A percentile compares a stretch with the other conserved stretches of the same genome.
Conservation (phyloP, 2,329 filamentous ascomycete genomes). For the Aspergillus neotritici region DNA sequence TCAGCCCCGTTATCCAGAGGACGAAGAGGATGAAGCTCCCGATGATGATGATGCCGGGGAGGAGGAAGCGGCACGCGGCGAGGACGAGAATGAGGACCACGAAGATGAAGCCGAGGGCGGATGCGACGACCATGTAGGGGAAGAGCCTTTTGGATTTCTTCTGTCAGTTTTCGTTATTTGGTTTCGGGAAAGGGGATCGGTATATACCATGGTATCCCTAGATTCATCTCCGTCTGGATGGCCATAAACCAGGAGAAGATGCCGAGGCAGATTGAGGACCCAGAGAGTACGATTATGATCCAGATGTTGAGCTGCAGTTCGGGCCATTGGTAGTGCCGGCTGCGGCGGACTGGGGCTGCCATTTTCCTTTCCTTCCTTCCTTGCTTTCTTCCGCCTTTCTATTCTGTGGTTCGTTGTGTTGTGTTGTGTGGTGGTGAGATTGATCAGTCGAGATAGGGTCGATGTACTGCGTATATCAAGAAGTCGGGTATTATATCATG, state of each 20-base stretch:
- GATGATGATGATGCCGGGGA: slow-evolving; percentile 56
- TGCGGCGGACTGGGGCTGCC: slow-evolving; percentile 28
- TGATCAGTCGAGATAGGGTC: background rate
- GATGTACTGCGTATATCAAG: background rate
- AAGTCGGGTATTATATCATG: background rate
- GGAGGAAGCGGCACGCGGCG: slow-evolving; percentile 50
- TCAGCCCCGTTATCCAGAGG: slow-evolving; percentile 56
- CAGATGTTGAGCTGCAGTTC: slow-evolving; percentile 61
- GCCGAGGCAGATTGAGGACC: slow-evolving; percentile 53
- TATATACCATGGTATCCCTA: slow-evolving; percentile 56
- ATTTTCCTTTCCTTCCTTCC: slow-evolving; percentile 25
- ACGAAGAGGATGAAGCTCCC: slow-evolving; percentile 58
- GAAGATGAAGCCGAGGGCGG: slow-evolving; percentile 53
- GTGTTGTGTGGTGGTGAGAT: background rate
- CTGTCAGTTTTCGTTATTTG: slow-evolving; percentile 6
- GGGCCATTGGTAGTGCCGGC: slow-evolving; percentile 57
- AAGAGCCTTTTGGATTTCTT: slow-evolving; percentile 51
- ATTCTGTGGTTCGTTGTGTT: background rate
- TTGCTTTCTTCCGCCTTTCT: slow-evolving; percentile 2
- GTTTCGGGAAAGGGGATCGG: background rate
- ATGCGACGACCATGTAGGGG: slow-evolving; percentile 57
- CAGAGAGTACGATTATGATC: slow-evolving; percentile 57
- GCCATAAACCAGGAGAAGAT: slow-evolving; percentile 57
- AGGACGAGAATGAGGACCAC: slow-evolving; percentile 54
- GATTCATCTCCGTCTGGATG: slow-evolving; percentile 50